Evolutionary conservation across 2,329 filamentous ascomycete genomes (phyloP).

Genomic region (Huntiella abstrusa): DNA sequence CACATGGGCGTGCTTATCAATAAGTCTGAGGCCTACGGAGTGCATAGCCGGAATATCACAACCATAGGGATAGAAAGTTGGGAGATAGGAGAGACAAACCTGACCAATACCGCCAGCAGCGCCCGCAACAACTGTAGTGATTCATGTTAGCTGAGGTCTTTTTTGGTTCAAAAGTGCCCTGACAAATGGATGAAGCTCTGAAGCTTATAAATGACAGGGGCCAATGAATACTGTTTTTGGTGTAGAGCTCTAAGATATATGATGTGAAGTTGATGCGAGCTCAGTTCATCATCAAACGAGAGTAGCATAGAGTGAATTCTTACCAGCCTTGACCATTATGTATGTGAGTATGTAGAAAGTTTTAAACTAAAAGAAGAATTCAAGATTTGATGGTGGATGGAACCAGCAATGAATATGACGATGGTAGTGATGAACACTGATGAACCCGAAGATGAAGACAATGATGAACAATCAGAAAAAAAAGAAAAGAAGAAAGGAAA

Average conservation of each 20-base stretch:
- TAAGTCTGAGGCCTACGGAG: constrained; percentile 1
- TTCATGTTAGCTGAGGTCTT: neutral
- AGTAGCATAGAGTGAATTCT: constrained; percentile 13
- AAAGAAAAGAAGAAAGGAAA: constrained; percentile 3
- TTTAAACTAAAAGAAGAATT: neutral
- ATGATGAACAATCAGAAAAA: neutral
- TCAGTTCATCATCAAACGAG: neutral
- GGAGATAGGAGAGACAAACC: constrained; percentile 27
- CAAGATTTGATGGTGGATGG: constrained; percentile 1
- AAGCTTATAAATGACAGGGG: neutral
- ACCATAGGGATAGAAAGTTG: neutral
- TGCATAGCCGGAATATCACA: neutral
- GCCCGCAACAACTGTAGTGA: constrained; percentile 57
- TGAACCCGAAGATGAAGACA: constrained; percentile 5
- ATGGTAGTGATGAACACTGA: constrained; percentile 1
- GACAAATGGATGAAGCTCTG: neutral
- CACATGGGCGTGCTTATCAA: neutral
- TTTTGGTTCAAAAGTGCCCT: neutral
- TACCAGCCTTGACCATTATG: constrained; percentile 44
- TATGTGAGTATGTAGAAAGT: constrained; percentile 10
- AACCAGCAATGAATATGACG: constrained; percentile 2
- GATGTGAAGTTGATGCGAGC: neutral
- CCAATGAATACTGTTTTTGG: too few relatives aligned
- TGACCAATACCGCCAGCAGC: constrained; percentile 97
- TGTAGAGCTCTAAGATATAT: too few relatives aligned